Conservation (phyloP, 2,329 filamentous ascomycete genomes). For the Aspergillus sp. region DNA sequence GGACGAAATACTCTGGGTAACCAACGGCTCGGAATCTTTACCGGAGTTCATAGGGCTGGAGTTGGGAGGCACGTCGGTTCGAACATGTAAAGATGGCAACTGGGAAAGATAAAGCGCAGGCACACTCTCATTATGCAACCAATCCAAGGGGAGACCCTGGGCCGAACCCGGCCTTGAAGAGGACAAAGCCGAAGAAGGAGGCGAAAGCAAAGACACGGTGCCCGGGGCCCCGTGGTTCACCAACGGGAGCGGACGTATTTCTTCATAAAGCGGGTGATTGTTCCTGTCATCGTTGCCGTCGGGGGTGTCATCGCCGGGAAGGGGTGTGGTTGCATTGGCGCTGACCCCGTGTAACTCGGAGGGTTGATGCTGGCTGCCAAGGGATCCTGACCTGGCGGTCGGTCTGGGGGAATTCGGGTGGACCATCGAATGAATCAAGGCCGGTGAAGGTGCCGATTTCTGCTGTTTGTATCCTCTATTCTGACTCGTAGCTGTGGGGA, state of each 20-base stretch:
- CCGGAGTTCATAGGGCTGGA: conserved; percentile 19
- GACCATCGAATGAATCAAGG: conserved; percentile 15
- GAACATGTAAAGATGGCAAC: conserved; percentile 26
- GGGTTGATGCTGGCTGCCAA: conserved; percentile 5
- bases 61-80: conserved; percentile 23
- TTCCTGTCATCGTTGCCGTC: too few relatives aligned
- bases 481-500: too few relatives aligned
- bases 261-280: conserved; percentile 10
- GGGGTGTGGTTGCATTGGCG: conserved; percentile 10
- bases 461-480: too few relatives aligned
- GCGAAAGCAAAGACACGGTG: background rate
- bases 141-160: conserved; percentile 4
- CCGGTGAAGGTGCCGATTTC: too few relatives aligned
- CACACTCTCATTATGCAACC: conserved; percentile 6
- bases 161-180: background rate
- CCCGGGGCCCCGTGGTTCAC: conserved; percentile 7
- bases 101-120: conserved; percentile 4
- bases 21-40: conserved; percentile 25
- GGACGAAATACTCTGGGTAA: conserved; percentile 36
- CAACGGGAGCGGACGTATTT: conserved; percentile 3
- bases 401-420: conserved; percentile 12
- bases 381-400: conserved; percentile 19
- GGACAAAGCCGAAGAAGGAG: background rate
- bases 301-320: background rate
- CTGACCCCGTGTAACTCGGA: conserved; percentile 13